Conservation (phyloP, 1,139 yeast genomes). For the Saccharomyces hybrid region DNA sequence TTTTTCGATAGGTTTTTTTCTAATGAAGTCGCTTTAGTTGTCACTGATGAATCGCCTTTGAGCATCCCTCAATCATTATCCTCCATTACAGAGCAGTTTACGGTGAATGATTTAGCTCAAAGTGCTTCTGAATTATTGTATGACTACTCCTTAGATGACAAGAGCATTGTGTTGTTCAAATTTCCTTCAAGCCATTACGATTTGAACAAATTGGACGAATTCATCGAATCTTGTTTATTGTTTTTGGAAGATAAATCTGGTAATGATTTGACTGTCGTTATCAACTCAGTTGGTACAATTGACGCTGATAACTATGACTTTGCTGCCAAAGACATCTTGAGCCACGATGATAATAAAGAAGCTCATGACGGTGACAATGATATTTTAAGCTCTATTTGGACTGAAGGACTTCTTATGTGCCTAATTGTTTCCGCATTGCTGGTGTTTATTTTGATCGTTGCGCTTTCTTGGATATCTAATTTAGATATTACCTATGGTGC, state of each 20-base stretch:
- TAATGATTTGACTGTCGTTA: constrained; percentile 15
- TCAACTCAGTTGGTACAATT: constrained; percentile 9
- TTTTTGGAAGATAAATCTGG: constrained; percentile 19
- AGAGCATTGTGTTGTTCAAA: constrained; percentile 18
- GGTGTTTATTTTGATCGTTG: constrained; percentile 43
- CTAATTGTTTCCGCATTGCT: constrained; percentile 51
- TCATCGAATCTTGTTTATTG: constrained; percentile 18
- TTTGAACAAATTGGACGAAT: constrained; percentile 19
- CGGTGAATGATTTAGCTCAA: constrained; percentile 14
- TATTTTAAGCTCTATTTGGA: constrained; percentile 28
- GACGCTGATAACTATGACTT: constrained; percentile 5
- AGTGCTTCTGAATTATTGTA: constrained; percentile 17
- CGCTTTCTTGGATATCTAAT: constrained; percentile 55
- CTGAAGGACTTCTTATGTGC: constrained; percentile 56
- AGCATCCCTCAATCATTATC: not conserved
- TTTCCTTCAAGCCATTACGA: constrained; percentile 20
- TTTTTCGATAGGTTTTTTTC: constrained; percentile 17
- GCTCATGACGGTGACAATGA: constrained; percentile 14
- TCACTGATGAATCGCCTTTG: constrained; percentile 10
- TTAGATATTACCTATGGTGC: constrained; percentile 62
- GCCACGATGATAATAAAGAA: not conserved
- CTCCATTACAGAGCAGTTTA: constrained; percentile 5
- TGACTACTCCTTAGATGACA: constrained; percentile 13
- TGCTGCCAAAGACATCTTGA: not conserved
- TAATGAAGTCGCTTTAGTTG: constrained; percentile 10